Percentiles rank a stretch among this genome's conserved stretches.
These are phyloP conservation scores for Ustilago hordei DNA, from an alignment of 1,284 basidiomycete species.

Conservation along the genomic window DNA sequence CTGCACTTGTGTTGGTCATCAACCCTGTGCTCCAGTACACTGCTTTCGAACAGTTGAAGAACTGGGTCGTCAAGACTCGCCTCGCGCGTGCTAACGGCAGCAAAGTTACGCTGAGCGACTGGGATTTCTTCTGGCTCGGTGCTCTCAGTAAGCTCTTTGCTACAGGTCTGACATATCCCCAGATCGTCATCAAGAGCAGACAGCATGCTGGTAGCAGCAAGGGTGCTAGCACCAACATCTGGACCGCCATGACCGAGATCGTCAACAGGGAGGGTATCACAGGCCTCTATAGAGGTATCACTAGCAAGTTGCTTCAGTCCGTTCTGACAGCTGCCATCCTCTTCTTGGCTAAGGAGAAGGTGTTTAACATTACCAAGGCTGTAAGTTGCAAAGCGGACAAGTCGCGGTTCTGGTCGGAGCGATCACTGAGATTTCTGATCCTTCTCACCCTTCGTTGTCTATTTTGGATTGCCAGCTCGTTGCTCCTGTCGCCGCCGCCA, in stretches of 20 bases:
- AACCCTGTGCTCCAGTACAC: conserved; percentile 85
- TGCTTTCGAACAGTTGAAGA: conserved; percentile 68
- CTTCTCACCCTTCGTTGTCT: not conserved
- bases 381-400: conserved; percentile 9
- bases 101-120: conserved; percentile 56
- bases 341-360: conserved; percentile 67
- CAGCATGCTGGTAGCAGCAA: conserved; percentile 64
- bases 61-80: conserved; percentile 61
- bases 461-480: conserved; percentile 6
- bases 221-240: conserved; percentile 61
- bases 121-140: conserved; percentile 69
- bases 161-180: conserved; percentile 67
- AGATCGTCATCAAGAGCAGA: conserved; percentile 69
- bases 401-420: not conserved
- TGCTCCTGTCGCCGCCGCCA: conserved; percentile 38
- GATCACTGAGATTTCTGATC: not conserved
- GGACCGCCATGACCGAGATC: conserved; percentile 68
- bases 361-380: conserved; percentile 60
- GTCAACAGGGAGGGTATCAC: conserved; percentile 63
- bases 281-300: conserved; percentile 68
- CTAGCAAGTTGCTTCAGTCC: conserved; percentile 65
- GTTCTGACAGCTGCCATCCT: conserved; percentile 68
- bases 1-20: conserved; percentile 89
- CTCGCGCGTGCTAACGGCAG: conserved; percentile 40
- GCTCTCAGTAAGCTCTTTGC: conserved; percentile 67